phyloP scores from a whole-genome alignment of 2,329 filamentous ascomycete species.

The Arthroderma uncinatum region DNA sequence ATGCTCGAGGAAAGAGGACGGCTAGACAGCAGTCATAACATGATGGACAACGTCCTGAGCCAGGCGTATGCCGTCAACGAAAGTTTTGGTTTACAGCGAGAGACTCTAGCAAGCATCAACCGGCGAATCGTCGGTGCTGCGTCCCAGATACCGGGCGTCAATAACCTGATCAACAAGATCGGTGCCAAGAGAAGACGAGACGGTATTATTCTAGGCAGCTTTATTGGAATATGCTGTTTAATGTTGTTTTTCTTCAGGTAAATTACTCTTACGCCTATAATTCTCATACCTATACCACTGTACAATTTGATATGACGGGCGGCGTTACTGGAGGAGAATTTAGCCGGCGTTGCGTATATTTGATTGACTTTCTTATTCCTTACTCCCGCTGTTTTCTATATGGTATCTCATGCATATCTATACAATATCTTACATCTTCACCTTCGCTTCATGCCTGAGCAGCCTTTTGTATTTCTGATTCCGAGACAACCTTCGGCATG shows the following conservation, averaged over 20 bases:
- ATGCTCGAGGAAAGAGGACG: slow-evolving; percentile 83
- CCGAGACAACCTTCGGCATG: background rate
- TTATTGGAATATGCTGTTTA: slow-evolving; percentile 86
- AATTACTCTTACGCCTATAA: slow-evolving; percentile 16
- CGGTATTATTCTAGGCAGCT: slow-evolving; percentile 80
- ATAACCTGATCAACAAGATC: slow-evolving; percentile 82
- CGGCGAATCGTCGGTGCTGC: slow-evolving; percentile 80
- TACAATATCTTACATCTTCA: background rate
- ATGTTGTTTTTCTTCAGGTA: slow-evolving; percentile 70
- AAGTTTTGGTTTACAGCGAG: slow-evolving; percentile 74
- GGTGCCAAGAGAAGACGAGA: slow-evolving; percentile 90
- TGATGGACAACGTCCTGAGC: slow-evolving; percentile 80
- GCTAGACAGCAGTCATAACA: slow-evolving; percentile 79
- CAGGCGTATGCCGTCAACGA: slow-evolving; percentile 97
- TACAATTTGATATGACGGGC: background rate
- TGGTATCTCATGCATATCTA: background rate
- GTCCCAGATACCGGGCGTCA: slow-evolving; percentile 84
- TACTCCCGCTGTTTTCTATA: background rate
- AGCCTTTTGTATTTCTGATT: background rate
- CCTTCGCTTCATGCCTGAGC: background rate
- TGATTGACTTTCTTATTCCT: background rate
- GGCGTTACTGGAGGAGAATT: background rate
- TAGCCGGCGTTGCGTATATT: slow-evolving; percentile 4
- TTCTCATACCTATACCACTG: background rate
- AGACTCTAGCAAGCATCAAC: slow-evolving; percentile 81